Conservation (phyloP, 2,329 filamentous ascomycete genomes). For the Cytospora leucostoma region DNA sequence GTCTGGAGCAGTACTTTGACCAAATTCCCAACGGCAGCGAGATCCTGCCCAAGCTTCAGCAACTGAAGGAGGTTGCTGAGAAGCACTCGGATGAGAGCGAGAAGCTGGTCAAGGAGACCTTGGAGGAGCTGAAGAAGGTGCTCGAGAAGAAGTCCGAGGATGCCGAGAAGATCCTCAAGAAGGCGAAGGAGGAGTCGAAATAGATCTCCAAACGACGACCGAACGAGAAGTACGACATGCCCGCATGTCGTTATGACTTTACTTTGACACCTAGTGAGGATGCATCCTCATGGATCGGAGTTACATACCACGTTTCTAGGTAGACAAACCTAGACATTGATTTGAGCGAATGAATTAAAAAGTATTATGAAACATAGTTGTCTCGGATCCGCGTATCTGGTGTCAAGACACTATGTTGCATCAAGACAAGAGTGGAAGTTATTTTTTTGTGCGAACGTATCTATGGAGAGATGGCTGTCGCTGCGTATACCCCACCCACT, state of each 20-base stretch:
- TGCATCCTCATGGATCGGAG: neutral
- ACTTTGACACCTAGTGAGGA: neutral
- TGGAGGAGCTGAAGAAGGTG: constrained; percentile 66
- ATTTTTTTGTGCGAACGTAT: neutral
- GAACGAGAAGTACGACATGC: neutral
- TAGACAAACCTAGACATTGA: too few relatives aligned
- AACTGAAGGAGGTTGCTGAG: constrained; percentile 64
- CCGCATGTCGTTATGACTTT: neutral
- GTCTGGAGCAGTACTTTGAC: constrained; percentile 63
- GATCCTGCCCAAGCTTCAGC: constrained; percentile 65
- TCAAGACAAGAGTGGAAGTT: too few relatives aligned
- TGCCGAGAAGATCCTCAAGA: constrained; percentile 59
- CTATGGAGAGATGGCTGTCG: neutral
- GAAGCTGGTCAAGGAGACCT: constrained; percentile 67
- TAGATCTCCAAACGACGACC: constrained; percentile 29
- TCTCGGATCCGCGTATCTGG: too few relatives aligned
- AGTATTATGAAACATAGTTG: too few relatives aligned
- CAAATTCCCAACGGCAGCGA: constrained; percentile 65
- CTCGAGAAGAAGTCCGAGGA: constrained; percentile 60
- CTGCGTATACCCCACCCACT: neutral
- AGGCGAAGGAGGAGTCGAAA: constrained; percentile 52
- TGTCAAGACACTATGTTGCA: too few relatives aligned
- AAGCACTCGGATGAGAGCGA: constrained; percentile 71
- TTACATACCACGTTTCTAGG: neutral
- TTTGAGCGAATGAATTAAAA: too few relatives aligned